Percentiles rank a stretch among this genome's conserved stretches.
These are phyloP conservation scores for Didymella keratinophila DNA, from an alignment of 2,329 filamentous ascomycete species.

Conservation along the genomic window DNA sequence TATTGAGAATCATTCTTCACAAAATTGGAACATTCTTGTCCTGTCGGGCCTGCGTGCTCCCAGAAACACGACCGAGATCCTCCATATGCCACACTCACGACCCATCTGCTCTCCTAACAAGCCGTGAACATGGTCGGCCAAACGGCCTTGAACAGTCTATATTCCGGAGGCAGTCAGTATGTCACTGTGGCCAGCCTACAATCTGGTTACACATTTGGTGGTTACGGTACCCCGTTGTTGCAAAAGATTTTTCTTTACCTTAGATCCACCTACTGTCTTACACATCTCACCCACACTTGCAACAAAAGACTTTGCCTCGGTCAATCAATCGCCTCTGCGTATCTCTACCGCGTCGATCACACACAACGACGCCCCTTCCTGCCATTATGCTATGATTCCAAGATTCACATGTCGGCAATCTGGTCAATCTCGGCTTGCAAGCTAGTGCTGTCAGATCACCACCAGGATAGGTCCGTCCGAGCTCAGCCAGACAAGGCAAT, in stretches of 20 bases:
- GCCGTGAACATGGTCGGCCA: background rate
- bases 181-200: too few species aligned
- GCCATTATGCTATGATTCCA: background rate
- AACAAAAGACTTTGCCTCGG: background rate
- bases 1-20: too few species aligned
- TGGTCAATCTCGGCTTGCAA: conserved; percentile 6
- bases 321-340: background rate
- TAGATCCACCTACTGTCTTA: background rate
- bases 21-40: background rate
- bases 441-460: conserved; percentile 16
- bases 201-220: background rate
- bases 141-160: background rate
- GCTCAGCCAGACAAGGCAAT: conserved; percentile 1
- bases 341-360: background rate
- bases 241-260: background rate
- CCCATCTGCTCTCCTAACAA: background rate
- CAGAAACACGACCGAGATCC: too few species aligned
- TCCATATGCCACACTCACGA: too few species aligned
- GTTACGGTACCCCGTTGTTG: background rate
- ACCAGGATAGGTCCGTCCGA: conserved; percentile 8
- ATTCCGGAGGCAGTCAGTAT: background rate
- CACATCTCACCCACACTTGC: background rate
- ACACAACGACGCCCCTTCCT: background rate
- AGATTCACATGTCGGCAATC: conserved; percentile 23
- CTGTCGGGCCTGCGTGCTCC: background rate